Conservation (phyloP, 2,329 filamentous ascomycete species). For the Leptosphaerulina australis region DNA sequence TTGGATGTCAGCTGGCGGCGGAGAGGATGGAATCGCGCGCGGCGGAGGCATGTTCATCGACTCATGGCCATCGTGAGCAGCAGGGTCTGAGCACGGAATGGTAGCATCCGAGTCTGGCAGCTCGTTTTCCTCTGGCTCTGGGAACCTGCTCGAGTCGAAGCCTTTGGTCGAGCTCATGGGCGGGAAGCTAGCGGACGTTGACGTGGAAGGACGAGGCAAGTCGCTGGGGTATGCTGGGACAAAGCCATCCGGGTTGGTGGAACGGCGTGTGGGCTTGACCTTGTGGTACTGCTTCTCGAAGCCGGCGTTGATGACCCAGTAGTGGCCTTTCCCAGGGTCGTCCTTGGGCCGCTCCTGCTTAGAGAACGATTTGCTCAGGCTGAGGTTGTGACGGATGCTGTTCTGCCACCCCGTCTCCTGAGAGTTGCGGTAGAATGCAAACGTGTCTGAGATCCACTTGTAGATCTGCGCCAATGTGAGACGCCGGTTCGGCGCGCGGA, state of each 20-base stretch:
- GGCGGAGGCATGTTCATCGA: constrained; percentile 52
- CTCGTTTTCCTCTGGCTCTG: constrained; percentile 55
- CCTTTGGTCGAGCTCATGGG: constrained; percentile 50
- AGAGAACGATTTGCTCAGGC: constrained; percentile 93
- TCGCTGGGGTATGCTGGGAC: constrained; percentile 41
- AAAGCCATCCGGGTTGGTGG: constrained; percentile 53
- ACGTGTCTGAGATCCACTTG: constrained; percentile 98
- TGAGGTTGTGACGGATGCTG: constrained; percentile 97
- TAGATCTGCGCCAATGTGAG: constrained; percentile 95
- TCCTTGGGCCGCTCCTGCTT: constrained; percentile 97
- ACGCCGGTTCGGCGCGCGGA: constrained; percentile 80
- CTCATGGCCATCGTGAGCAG: constrained; percentile 55
- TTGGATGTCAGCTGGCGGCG: constrained; percentile 72
- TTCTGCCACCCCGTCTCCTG: constrained; percentile 96
- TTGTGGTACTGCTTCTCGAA: constrained; percentile 89
- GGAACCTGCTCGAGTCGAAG: constrained; percentile 58
- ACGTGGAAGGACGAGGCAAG: constrained; percentile 47
- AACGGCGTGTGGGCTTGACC: constrained; percentile 72
- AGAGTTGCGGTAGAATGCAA: constrained; percentile 77
- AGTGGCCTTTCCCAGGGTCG: constrained; percentile 95
- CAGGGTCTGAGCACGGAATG: constrained; percentile 58
- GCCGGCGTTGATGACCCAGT: constrained; percentile 92
- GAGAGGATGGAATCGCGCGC: constrained; percentile 68
- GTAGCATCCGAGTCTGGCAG: constrained; percentile 58
- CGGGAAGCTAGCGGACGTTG: constrained; percentile 46